Base-by-base conservation (phyloP, 352 stramenopile genomes). In the Heterotrichella gracilis region DNA sequence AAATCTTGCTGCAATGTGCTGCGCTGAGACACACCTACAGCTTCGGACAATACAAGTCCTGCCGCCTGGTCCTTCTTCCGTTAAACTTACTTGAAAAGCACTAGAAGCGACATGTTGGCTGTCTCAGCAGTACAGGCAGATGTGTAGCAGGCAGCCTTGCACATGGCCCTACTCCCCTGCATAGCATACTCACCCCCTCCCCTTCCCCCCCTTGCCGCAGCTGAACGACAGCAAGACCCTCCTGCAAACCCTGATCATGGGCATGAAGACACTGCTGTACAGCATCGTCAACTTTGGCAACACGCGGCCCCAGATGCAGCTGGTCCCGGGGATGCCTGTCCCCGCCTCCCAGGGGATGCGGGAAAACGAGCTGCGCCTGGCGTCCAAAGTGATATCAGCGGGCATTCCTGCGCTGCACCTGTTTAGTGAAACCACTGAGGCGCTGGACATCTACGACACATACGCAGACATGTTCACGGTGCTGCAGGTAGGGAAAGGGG, bases 211-310 rank as follows among this genome's bases (percentile, higher is more conserved):
- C n/a, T n/a, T n/a, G n/a, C n/a, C n/a, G n/a, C n/a, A n/a, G n/a
- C 69, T 81, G 0, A 74, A 82, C 23, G 86, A 95, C 70, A 78
- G 95, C 25, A 93, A 95, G 73, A 85, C 79, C 17, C 79, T 96
- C 22, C 69, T 97, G 39, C 81, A 86, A 21, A 94, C 88, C 4
- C 95, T 98, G 80, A 90, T 97, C 64, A 75, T 93, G n/a, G 90
- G 91, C 13, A 85, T 96, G 39, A 94, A 95, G 70, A 95, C 87
- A 3, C 79, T 98, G 1, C 92, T 97, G 68, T 97, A 87, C 85
- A 98, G 90, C 76, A 94, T 94, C 9, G 82, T 81, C 25, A 92
- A 92, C 76, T 73, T 69, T 21, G 69, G 64, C 2, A 24, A 40
- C 3, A 72, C 69, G 63, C 40, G 64, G 24, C 23, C 25, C 0